Base-by-base conservation (phyloP, 768 basidiomycete genomes). In the Leccinum longicurvipes region DNA sequence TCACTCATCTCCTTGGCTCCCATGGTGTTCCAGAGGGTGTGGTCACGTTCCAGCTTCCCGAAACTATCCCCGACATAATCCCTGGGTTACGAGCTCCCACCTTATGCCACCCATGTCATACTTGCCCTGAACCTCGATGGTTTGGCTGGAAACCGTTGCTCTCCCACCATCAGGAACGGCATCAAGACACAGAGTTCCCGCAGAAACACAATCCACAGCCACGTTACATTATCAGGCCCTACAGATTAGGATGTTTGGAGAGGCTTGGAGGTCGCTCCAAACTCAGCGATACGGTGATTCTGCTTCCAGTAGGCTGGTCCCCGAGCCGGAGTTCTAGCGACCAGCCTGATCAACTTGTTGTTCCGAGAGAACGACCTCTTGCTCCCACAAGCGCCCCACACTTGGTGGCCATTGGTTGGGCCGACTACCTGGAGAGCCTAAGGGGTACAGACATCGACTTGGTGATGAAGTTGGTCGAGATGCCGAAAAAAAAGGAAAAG, bases 291-390 rank as follows among this genome's bases (percentile, higher is more conserved):
- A 7, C 12, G 42, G 3, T 34, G 32, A 34, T 34, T 1, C 32
- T 34, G 14, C 50, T 51, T 29, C 50, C 50, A 10, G 27, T 29
- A 9, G n/a, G 27, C n/a, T 51, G 50, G 50, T 21, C 28, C 11
- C 28, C 28, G 8, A 27, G n/a, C n/a, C n/a, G n/a, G n/a, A n/a
- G n/a, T n/a, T n/a, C n/a, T n/a, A n/a, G n/a, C n/a, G n/a, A n/a
- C n/a, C 36, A 39, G 4, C 36, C 15, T 39, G 4, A 15, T 17
- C 27, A 27, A 27, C 4, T 27, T 1, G 27, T 27, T 6, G 8
- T 27, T 27, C 27, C 27, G 27, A 27, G 27, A 27, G 27, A 27
- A 27, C 27, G 2, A 39, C 2, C 36, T 11, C 31, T 32, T 32
- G 14, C n/a, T 17, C 36, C 36, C 15, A 8, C 15, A 39, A 6